Evolutionary conservation across 208 protist genomes (phyloP), one percentile per base, ranked within the genome.

Genomic region (Wallacemonas sp.): DNA sequence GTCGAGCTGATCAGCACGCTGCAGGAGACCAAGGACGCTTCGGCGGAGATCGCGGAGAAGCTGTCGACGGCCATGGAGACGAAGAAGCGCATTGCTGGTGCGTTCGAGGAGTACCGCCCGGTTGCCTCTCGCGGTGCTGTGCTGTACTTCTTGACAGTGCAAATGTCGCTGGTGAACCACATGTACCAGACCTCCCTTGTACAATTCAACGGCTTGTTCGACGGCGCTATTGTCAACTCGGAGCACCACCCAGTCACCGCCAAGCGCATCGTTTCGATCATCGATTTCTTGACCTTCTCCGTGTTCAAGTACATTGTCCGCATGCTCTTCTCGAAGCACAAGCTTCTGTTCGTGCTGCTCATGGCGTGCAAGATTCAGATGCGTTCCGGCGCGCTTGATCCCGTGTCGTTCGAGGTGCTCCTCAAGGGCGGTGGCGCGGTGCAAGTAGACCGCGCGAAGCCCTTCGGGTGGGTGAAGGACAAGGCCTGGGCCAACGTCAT

Each of bases 131-230:
- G 98, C 58, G 98, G 98, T 68, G 97, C 97, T 21, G 94, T 99
- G 36, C 75, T 99, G 17, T 99, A 99, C 80, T 99, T 99, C 87
- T 72, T 99, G n/a, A 95, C 99, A 12, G 95, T 98, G 46, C 98
- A 99, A 68, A 98, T 99, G 95, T 90, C 90, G 2, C 63, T 97
- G 15, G 97, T 99, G 21, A 98, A 91, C 76, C 66, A 91, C 73
- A 99, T 99, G 98, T 99, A 99, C 82, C 96, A 99, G 78, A 99
- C 96, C 26, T 99, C 98, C 28, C 92, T 99, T 39, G 72, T 85
- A 19, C 97, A 99, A 81, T 99, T 99, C 88, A 89, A 99, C 62
- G 79, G 79, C 45, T 87, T 98, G 58, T 99, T 99, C 75, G 93
- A 99, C 72, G 69, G 79, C 41, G 90, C 95, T 2, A 98, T 99